Evolutionary conservation across 2,329 filamentous ascomycete genomes (phyloP).

Genomic region (Fusarium anguioides): DNA sequence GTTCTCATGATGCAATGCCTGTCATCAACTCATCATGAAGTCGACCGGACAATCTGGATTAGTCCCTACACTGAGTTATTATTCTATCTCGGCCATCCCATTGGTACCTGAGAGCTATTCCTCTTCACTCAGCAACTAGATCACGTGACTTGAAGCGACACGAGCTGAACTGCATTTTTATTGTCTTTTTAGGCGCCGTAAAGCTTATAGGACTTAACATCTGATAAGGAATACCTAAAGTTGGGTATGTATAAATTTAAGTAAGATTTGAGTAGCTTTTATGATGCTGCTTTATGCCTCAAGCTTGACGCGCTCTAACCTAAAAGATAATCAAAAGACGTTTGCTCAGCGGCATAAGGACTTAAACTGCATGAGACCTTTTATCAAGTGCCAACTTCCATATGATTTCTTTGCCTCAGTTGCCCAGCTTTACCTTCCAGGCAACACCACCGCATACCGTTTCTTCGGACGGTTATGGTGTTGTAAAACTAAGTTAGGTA

Average conservation of each 20-base stretch:
- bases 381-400: background rate
- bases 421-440: background rate
- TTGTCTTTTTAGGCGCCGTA: too few relatives aligned
- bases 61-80: background rate
- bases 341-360: background rate
- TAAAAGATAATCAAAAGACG: too few relatives aligned
- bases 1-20: constrained; percentile 36
- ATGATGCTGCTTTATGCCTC: too few relatives aligned
- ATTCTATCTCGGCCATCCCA: background rate
- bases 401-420: background rate
- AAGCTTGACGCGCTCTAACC: too few relatives aligned
- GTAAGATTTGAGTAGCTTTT: too few relatives aligned
- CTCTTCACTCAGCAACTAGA: background rate
- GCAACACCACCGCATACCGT: background rate
- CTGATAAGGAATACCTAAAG: background rate
- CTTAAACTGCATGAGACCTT: background rate
- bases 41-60: constrained; percentile 6
- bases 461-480: too few relatives aligned
- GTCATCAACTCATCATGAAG: constrained; percentile 29
- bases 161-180: too few relatives aligned
- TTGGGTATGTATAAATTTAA: too few relatives aligned
- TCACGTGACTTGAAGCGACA: background rate
- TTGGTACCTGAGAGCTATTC: background rate
- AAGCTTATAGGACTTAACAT: too few relatives aligned
- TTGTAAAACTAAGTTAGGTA: background rate